Conservation (phyloP, 192 early-diverging fungal species). For the Coemansia sp. region DNA sequence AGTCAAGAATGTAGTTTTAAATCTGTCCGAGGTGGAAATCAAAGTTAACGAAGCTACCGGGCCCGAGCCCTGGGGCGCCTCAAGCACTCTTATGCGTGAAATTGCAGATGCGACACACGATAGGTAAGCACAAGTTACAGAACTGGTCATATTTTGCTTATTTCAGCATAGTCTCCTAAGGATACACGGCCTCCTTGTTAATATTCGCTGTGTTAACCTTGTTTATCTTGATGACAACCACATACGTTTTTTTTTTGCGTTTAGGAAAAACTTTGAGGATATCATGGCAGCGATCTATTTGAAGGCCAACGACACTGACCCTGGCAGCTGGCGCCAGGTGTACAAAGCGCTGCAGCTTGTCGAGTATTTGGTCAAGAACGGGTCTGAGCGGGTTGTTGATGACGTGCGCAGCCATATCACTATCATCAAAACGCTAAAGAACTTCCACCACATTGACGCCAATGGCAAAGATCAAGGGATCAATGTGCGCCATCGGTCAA, state of each 20-base stretch:
- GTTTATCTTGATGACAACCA: too few species aligned
- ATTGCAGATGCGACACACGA: conserved; percentile 87
- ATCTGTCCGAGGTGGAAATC: conserved; percentile 91
- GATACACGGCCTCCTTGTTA: too few species aligned
- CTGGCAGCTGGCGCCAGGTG: conserved; percentile 87
- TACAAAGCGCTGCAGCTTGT: conserved; percentile 95
- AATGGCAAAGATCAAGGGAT: conserved; percentile 97
- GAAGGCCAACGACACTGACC: conserved; percentile 80
- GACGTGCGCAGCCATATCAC: conserved; percentile 81
- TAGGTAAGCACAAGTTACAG: conserved; percentile 56
- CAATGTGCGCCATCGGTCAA: conserved; percentile 85
- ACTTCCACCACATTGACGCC: conserved; percentile 88
- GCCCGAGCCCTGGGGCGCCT: conserved; percentile 94
- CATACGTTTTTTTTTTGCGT: too few species aligned
- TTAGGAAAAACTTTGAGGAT: conserved; percentile 90
- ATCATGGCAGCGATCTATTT: conserved; percentile 94
- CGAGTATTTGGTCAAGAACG: conserved; percentile 95
- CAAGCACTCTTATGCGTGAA: conserved; percentile 89
- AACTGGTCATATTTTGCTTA: not conserved
- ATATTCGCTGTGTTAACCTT: too few species aligned
- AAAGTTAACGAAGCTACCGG: conserved; percentile 92
- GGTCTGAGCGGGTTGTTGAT: conserved; percentile 89
- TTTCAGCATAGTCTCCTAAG: too few species aligned
- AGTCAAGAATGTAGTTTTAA: conserved; percentile 86
- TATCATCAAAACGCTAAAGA: conserved; percentile 84